These are phyloP conservation scores for Aurantiochytrium sp. DNA, from an alignment of 108 stramenopile genomes.

Conservation along the genomic window DNA sequence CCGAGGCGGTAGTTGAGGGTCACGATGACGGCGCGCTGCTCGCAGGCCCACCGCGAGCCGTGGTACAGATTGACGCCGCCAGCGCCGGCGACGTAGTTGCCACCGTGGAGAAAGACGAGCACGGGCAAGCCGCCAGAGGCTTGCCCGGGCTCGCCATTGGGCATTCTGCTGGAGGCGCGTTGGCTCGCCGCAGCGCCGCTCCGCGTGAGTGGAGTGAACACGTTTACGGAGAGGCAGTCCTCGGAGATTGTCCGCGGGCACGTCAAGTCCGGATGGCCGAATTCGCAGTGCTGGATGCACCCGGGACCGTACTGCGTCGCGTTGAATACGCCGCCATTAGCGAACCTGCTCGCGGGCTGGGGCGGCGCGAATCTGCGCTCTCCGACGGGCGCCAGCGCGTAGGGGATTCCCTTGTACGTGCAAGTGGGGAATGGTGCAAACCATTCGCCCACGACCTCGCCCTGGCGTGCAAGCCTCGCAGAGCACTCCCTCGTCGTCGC, in stretches of 20 bases:
- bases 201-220: no score
- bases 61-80: conserved; percentile 48
- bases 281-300: background rate
- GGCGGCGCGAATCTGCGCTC: background rate
- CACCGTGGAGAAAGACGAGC: conserved; percentile 50
- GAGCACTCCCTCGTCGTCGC: no score
- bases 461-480: background rate
- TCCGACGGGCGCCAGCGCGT: conserved; percentile 18
- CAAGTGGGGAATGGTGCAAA: background rate
- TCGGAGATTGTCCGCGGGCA: background rate
- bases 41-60: conserved; percentile 31
- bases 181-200: no score
- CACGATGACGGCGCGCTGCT: conserved; percentile 44
- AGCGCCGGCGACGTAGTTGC: background rate
- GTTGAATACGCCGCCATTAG: background rate
- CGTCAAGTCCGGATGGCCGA: background rate
- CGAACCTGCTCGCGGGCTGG: background rate
- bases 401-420: conserved; percentile 29
- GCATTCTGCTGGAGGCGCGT: no score
- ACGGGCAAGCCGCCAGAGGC: conserved; percentile 40
- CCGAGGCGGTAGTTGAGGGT: conserved; percentile 61
- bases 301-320: background rate
- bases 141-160: no score
- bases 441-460: background rate
- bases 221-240: conserved; percentile 59